Evolutionary conservation across 495 filamentous ascomycete species (phyloP).

Genomic region (Lindgomyces ingoldianus): DNA sequence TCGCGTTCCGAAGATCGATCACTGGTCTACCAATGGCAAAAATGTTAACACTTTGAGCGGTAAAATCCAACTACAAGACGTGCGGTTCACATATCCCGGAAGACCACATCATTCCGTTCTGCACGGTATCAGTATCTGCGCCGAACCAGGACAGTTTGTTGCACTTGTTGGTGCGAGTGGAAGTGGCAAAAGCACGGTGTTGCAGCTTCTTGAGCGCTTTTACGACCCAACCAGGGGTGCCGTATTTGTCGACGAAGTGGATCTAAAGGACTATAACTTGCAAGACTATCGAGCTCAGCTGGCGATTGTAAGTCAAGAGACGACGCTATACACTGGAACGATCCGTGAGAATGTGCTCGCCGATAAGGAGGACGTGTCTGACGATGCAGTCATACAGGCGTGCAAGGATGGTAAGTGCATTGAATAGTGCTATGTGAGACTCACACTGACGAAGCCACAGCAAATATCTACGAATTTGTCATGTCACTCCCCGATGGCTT

Average conservation of each 20-base stretch:
- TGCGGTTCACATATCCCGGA: slow-evolving; percentile 31
- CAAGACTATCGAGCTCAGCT: slow-evolving; percentile 64
- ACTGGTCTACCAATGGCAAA: slow-evolving; percentile 84
- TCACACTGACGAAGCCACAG: slow-evolving; percentile 37
- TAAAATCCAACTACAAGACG: slow-evolving; percentile 30
- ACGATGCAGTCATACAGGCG: slow-evolving; percentile 69
- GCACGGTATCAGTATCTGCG: slow-evolving; percentile 14
- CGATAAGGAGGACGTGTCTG: slow-evolving; percentile 56
- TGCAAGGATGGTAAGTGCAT: no score
- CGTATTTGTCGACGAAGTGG: slow-evolving; percentile 1
- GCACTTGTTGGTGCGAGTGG: slow-evolving; percentile 35
- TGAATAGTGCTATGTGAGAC: no score
- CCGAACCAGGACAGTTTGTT: slow-evolving; percentile 31
- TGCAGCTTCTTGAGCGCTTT: slow-evolving; percentile 35
- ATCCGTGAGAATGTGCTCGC: slow-evolving; percentile 81
- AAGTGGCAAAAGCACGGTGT: slow-evolving; percentile 35
- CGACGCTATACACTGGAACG: slow-evolving; percentile 79
- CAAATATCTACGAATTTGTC: slow-evolving; percentile 89
- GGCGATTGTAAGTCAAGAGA: slow-evolving; percentile 80
- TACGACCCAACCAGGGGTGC: slow-evolving; percentile 30
- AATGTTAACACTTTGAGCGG: slow-evolving; percentile 1
- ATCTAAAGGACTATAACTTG: background rate
- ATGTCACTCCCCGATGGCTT: slow-evolving; percentile 40
- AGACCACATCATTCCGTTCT: slow-evolving; percentile 17
- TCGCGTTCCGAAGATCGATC: slow-evolving; percentile 56